phyloP scores from a whole-genome alignment of 2,329 filamentous ascomycete species.

The Periglandula ipomoeae region DNA sequence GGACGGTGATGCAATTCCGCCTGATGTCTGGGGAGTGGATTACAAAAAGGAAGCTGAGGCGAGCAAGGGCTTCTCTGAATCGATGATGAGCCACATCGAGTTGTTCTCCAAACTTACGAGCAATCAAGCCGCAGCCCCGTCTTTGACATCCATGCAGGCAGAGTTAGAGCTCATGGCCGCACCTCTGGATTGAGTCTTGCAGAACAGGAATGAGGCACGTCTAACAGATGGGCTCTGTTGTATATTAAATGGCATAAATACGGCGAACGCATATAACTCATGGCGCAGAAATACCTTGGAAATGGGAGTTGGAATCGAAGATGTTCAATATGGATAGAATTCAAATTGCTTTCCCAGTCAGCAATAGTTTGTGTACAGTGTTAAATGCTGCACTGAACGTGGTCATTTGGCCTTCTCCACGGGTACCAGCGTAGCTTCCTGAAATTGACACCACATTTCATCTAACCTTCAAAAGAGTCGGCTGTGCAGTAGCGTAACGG shows the following conservation, averaged over 20 bases:
- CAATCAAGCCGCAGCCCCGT: constrained; percentile 17
- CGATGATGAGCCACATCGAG: constrained; percentile 31
- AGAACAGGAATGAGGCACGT: too few relatives aligned
- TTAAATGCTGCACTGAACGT: too few relatives aligned
- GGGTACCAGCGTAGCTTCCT: too few relatives aligned
- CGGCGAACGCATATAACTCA: background rate
- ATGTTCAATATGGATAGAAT: too few relatives aligned
- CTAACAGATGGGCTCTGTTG: too few relatives aligned
- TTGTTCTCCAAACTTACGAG: constrained; percentile 28
- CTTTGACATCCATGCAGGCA: constrained; percentile 20
- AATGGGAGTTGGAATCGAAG: background rate
- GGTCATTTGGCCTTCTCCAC: too few relatives aligned
- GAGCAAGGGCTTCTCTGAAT: constrained; percentile 24
- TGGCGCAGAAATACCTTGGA: background rate
- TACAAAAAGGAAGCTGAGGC: constrained; percentile 32
- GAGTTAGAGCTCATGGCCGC: constrained; percentile 22
- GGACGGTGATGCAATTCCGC: constrained; percentile 42
- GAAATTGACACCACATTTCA: too few relatives aligned
- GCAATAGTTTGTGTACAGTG: too few relatives aligned
- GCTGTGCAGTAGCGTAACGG: too few relatives aligned
- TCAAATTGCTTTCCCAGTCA: too few relatives aligned
- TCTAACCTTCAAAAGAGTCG: too few relatives aligned
- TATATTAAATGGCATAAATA: background rate
- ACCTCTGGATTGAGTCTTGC: constrained; percentile 25
- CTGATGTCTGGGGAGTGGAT: constrained; percentile 48